phyloP scores from a whole-genome alignment of 768 basidiomycete species.

The Xerocomus potaroensis region DNA sequence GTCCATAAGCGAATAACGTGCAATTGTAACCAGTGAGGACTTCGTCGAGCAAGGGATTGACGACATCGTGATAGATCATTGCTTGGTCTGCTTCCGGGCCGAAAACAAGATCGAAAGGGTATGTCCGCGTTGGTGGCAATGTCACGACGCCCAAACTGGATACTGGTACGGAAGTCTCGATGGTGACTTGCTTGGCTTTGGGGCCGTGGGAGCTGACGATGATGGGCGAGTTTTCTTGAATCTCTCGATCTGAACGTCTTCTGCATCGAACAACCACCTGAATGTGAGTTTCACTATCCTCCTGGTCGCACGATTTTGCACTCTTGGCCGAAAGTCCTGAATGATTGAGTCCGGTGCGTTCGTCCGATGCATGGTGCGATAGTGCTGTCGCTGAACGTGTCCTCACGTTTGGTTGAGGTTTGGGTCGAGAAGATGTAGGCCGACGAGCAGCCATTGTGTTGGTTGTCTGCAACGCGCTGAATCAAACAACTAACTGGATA shows the following conservation, averaged over 20 bases:
- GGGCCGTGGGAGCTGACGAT: conserved; percentile 79
- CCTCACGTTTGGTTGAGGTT: conserved; percentile 35
- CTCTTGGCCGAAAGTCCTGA: conserved; percentile 24
- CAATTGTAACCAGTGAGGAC: conserved; percentile 97
- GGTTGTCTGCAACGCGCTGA: conserved; percentile 29
- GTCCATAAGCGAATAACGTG: conserved; percentile 95
- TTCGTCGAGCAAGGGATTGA: conserved; percentile 87
- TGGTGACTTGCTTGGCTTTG: conserved; percentile 68
- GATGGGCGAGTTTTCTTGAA: conserved; percentile 81
- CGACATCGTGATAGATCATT: conserved; percentile 91
- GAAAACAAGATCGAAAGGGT: conserved; percentile 93
- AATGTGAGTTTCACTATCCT: conserved; percentile 76
- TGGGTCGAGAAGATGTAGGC: conserved; percentile 46
- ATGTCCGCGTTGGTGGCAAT: conserved; percentile 76
- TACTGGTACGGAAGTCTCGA: conserved; percentile 69
- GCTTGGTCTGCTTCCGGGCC: conserved; percentile 96
- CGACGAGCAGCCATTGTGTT: conserved; percentile 61
- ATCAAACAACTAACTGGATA: conserved; percentile 9
- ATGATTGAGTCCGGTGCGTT: conserved; percentile 13
- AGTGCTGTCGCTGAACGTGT: conserved; percentile 48
- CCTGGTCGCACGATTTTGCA: conserved; percentile 26
- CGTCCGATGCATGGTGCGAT: conserved; percentile 24
- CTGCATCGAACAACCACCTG: conserved; percentile 91
- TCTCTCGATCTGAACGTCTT: conserved; percentile 79
- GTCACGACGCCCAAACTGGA: conserved; percentile 72